A percentile compares a stretch with the other conserved stretches of the same genome.
Conservation (phyloP, 2,329 filamentous ascomycete genomes). For the Exophiala aquamarina region DNA sequence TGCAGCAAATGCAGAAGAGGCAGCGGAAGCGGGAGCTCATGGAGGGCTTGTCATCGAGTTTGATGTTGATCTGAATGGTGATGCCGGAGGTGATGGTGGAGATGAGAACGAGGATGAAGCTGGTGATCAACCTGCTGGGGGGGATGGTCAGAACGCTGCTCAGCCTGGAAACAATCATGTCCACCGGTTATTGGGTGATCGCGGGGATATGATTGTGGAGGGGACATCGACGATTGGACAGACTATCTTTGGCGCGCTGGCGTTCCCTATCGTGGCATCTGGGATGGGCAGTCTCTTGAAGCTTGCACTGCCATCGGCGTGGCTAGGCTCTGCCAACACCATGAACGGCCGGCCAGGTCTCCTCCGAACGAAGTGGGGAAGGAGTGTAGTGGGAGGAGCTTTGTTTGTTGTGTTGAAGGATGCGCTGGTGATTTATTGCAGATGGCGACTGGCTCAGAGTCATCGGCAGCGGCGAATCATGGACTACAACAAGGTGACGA, state of each 20-base stretch:
- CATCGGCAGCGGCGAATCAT: slow-evolving; percentile 48
- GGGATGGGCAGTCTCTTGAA: slow-evolving; percentile 75
- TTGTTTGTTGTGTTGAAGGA: slow-evolving; percentile 83
- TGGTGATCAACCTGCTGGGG: slow-evolving; percentile 30
- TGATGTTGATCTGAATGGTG: slow-evolving; percentile 51
- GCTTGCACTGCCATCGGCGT: slow-evolving; percentile 64
- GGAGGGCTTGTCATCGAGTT: slow-evolving; percentile 39
- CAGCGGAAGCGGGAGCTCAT: slow-evolving; percentile 14
- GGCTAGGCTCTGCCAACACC: slow-evolving; percentile 53
- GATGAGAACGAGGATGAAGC: slow-evolving; percentile 29
- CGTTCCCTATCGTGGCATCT: slow-evolving; percentile 80
- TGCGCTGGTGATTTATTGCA: slow-evolving; percentile 59
- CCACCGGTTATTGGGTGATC: slow-evolving; percentile 35
- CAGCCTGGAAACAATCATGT: slow-evolving; percentile 24
- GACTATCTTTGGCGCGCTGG: slow-evolving; percentile 65
- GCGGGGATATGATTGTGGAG: slow-evolving; percentile 51
- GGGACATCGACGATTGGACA: slow-evolving; percentile 58
- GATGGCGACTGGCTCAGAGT: slow-evolving; percentile 48
- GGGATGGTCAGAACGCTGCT: slow-evolving; percentile 31
- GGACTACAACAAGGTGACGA: slow-evolving; percentile 46
- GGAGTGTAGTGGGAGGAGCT: slow-evolving; percentile 84
- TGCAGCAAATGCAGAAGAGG: slow-evolving; percentile 31
- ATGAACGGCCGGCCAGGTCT: slow-evolving; percentile 59
- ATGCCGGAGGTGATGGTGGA: slow-evolving; percentile 40
- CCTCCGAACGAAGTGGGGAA: slow-evolving; percentile 81